These are phyloP conservation scores for Tolypocladium guangdongense DNA, from an alignment of 2,329 filamentous ascomycete species.

Conservation along the genomic window DNA sequence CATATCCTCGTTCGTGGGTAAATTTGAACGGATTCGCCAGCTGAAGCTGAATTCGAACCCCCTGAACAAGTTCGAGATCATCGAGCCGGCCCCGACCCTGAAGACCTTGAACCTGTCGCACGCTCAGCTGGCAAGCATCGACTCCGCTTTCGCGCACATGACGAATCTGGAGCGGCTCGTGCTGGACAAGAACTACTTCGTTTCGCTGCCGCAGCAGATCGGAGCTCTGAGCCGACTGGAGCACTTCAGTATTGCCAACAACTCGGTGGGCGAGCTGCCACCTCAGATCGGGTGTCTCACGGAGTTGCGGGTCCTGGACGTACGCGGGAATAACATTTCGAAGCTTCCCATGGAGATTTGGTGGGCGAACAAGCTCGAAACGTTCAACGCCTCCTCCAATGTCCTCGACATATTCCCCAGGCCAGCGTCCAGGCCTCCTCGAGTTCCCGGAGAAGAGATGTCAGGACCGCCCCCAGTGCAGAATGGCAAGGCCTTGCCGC, in stretches of 20 bases:
- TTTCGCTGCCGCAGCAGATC: constrained; percentile 75
- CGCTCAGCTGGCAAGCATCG: constrained; percentile 81
- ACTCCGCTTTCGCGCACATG: constrained; percentile 80
- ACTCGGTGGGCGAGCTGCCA: constrained; percentile 74
- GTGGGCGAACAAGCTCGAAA: constrained; percentile 85
- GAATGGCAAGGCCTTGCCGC: constrained; percentile 29
- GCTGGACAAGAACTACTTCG: constrained; percentile 92
- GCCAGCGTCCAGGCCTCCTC: constrained; percentile 59
- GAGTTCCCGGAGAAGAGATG: constrained; percentile 42
- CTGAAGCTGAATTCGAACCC: constrained; percentile 91
- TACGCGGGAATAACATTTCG: constrained; percentile 87
- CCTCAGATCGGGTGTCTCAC: constrained; percentile 77
- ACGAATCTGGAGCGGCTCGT: constrained; percentile 78
- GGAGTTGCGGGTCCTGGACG: constrained; percentile 76
- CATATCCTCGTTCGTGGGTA: constrained; percentile 79
- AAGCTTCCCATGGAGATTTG: constrained; percentile 88
- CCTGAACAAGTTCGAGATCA: constrained; percentile 84
- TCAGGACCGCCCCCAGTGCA: constrained; percentile 20
- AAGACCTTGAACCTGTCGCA: constrained; percentile 84
- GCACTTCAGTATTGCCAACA: constrained; percentile 88
- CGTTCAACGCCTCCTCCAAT: constrained; percentile 90
- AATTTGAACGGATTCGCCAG: constrained; percentile 74
- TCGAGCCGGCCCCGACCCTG: constrained; percentile 64
- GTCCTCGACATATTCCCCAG: constrained; percentile 86
- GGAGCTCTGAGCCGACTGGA: constrained; percentile 75